Base-by-base conservation (phyloP, 106 monocot species). In the Amphibolis antarctica region DNA sequence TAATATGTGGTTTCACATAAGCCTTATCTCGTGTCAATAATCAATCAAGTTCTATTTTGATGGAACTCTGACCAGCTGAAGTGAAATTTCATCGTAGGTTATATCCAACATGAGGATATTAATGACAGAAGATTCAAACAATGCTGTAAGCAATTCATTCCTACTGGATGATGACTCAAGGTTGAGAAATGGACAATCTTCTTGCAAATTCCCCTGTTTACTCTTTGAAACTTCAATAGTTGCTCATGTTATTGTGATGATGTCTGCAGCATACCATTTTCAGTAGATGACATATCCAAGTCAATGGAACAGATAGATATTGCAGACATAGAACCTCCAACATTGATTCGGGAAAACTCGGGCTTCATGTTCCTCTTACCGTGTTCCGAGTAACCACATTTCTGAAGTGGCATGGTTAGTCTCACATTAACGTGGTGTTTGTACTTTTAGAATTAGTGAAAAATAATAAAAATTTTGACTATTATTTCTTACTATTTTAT, bases 101-200 rank as follows among this genome's bases (percentile, higher is more conserved):
- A 98, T 98, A 75, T 79, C 98, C 29, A 85, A 82, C 78, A 98
- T 98, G 98, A 90, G 87, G 65, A 78, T 91, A 55, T 45, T 87
- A 70, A 98, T 98, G 90, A 85, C 87, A 9, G 90, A 98, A 79
- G 98, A 98, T 74, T 98, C 98, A 5, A 87, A 90, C 70, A 87
- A 83, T 81, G 82, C 86, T 55, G 87, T 77, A 25, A 87, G 90
- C 82, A 98, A 83, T 80, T 98, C 98, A 45, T 98, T 98, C 75
- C 75, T 98, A 69, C 63, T 98, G 68, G 98, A 98, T 59, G 98
- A 98, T 54, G 98, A 98, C 61, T 87, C 87, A n/a, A 98, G 98
- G 90, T 91, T 53, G 60, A 65, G 9, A 45, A 25, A 46, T 46
- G 14, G 15, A 21, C 12, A 20, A 12, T 28, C 47, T 26, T 29